A percentile compares a stretch with the other conserved stretches of the same genome.
Evolutionary conservation across 1,284 basidiomycete species (phyloP).

Genomic region (Boletus semigastroideus): DNA sequence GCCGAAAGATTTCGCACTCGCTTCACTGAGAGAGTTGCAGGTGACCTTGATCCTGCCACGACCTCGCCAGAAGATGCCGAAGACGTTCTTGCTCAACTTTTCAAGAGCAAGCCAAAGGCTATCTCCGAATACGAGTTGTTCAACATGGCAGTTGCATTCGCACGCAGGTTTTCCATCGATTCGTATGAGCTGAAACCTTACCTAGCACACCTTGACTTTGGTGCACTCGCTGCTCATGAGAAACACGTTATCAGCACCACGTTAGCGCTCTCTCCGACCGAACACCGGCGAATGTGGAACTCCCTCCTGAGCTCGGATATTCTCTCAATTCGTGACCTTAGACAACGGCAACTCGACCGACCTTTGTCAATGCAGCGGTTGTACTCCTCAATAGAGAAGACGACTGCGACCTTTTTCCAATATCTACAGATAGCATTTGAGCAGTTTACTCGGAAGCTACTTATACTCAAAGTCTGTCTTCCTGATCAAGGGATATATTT

Average conservation of each 20-base stretch:
- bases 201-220: conserved; percentile 52
- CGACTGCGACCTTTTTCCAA: conserved; percentile 57
- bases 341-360: conserved; percentile 46
- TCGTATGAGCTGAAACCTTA: conserved; percentile 39
- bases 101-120: conserved; percentile 49
- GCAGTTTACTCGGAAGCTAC: conserved; percentile 54
- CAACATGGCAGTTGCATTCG: conserved; percentile 46
- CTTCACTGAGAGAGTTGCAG: conserved; percentile 36
- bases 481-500: background rate
- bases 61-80: conserved; percentile 38
- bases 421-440: conserved; percentile 54
- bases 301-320: conserved; percentile 60
- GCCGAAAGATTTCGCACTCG: conserved; percentile 44
- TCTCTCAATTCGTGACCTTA: conserved; percentile 47
- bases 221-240: conserved; percentile 50
- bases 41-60: conserved; percentile 23
- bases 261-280: conserved; percentile 38
- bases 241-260: conserved; percentile 50
- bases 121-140: conserved; percentile 61
- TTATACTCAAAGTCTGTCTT: conserved; percentile 53
- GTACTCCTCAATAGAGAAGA: conserved; percentile 54
- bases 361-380: conserved; percentile 59
- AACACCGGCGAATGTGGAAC: conserved; percentile 57
- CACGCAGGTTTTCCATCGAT: conserved; percentile 44
- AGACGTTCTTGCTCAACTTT: conserved; percentile 42